phyloP scores from a whole-genome alignment of 257 asterid species.

The Penstemon eatonii region DNA sequence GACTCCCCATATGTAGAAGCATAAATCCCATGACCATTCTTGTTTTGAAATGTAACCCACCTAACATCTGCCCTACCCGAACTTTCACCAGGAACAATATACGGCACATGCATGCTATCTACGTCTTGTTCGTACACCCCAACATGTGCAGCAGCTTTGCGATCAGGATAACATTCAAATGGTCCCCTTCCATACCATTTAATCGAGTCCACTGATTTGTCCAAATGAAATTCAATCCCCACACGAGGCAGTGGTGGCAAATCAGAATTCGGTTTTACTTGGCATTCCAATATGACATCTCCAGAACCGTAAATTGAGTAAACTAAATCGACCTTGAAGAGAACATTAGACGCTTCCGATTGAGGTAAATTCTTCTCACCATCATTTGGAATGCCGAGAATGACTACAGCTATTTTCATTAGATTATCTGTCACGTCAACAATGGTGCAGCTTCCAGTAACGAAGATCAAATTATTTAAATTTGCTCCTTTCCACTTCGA shows the following conservation, averaged over 20 bases:
- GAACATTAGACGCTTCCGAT: slow-evolving; percentile 32
- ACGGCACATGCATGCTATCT: slow-evolving; percentile 84
- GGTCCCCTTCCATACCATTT: slow-evolving; percentile 94
- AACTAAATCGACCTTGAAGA: slow-evolving; percentile 50
- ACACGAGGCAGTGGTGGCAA: slow-evolving; percentile 97
- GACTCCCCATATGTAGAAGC: slow-evolving; percentile 74
- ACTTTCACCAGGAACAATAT: slow-evolving; percentile 78
- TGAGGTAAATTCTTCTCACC: slow-evolving; percentile 36
- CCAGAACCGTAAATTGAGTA: slow-evolving; percentile 80
- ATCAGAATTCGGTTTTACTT: slow-evolving; percentile 60
- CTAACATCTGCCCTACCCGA: slow-evolving; percentile 89
- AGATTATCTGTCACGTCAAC: slow-evolving; percentile 42
- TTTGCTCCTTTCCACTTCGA: slow-evolving; percentile 77
- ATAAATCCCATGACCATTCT: slow-evolving; percentile 68
- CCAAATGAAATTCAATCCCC: slow-evolving; percentile 79
- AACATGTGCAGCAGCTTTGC: slow-evolving; percentile 87
- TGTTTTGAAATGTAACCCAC: slow-evolving; percentile 80
- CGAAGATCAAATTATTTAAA: slow-evolving; percentile 50
- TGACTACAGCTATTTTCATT: slow-evolving; percentile 54
- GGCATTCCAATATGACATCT: slow-evolving; percentile 74
- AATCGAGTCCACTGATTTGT: slow-evolving; percentile 66
- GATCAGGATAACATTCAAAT: slow-evolving; percentile 96
- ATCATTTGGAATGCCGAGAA: slow-evolving; percentile 50
- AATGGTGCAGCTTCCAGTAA: slow-evolving; percentile 57
- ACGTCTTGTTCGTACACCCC: slow-evolving; percentile 68